These are phyloP conservation scores for Cryptosporidium canis DNA, from an alignment of 169 alveolate genomes.

Conservation along the genomic window DNA sequence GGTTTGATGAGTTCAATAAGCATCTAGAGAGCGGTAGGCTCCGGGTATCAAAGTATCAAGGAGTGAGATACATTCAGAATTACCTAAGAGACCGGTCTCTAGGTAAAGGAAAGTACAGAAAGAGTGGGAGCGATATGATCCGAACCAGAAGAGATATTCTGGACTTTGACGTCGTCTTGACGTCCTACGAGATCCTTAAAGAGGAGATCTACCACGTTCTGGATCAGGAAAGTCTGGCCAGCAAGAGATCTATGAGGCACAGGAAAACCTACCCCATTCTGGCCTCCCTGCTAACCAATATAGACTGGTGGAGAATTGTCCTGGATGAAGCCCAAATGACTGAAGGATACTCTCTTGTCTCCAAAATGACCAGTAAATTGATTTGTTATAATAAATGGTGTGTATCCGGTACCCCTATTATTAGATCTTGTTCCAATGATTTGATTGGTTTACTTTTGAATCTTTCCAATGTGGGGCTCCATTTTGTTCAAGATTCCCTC, in stretches of 20 bases:
- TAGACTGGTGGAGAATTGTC: constrained; percentile 80
- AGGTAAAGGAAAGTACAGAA: neutral
- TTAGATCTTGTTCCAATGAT: constrained; percentile 75
- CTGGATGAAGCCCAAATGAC: constrained; percentile 81
- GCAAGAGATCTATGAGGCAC: constrained; percentile 51
- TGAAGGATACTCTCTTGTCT: constrained; percentile 74
- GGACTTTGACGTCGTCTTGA: constrained; percentile 12
- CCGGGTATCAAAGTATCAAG: constrained; percentile 24
- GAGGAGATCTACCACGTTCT: constrained; percentile 59
- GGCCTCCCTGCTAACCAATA: constrained; percentile 73
- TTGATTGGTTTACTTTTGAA: constrained; percentile 75
- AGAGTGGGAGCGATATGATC: neutral
- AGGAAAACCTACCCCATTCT: constrained; percentile 74
- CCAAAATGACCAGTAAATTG: constrained; percentile 62
- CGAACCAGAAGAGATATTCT: constrained; percentile 25
- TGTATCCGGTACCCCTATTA: constrained; percentile 79
- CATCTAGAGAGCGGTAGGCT: constrained; percentile 10
- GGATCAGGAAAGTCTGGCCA: constrained; percentile 3
- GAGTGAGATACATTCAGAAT: constrained; percentile 41
- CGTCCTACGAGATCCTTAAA: constrained; percentile 39
- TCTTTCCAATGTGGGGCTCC: constrained; percentile 59
- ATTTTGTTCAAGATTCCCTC: neutral
- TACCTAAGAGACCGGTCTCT: neutral
- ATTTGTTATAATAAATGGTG: constrained; percentile 75
- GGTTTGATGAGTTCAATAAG: constrained; percentile 51